Conservation (phyloP, 768 basidiomycete genomes). For the Peribolospora kevripleyi region DNA sequence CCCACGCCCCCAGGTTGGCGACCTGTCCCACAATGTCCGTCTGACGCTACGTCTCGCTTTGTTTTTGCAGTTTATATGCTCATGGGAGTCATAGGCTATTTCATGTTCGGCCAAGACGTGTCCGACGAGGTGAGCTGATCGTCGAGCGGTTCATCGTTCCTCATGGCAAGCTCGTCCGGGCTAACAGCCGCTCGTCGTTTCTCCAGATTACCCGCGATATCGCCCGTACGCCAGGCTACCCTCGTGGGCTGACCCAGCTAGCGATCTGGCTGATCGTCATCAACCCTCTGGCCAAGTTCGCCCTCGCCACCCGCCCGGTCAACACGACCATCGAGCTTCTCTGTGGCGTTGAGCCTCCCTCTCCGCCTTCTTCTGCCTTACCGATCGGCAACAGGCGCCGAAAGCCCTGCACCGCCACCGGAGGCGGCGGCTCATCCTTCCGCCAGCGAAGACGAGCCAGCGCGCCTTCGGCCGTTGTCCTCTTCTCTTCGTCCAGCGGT, state of each 20-base stretch:
- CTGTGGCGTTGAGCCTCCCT: conserved; percentile 35
- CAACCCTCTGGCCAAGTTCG: conserved; percentile 43
- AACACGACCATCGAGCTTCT: conserved; percentile 59
- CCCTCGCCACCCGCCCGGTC: conserved; percentile 45
- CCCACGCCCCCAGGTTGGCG: no score
- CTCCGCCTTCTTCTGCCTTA: not conserved
- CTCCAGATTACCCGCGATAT: conserved; percentile 62
- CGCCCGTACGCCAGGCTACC: conserved; percentile 46
- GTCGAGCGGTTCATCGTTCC: not conserved
- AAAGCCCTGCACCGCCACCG: no score
- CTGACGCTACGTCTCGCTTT: not conserved
- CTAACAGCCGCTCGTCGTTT: not conserved
- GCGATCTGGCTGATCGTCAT: conserved; percentile 65
- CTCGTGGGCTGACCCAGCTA: conserved; percentile 38
- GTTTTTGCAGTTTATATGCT: conserved; percentile 28
- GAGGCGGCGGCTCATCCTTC: no score
- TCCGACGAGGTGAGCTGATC: conserved; percentile 9
- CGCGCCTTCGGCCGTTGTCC: no score
- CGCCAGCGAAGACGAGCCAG: no score
- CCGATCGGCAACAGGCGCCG: no score
- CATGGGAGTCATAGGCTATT: conserved; percentile 58
- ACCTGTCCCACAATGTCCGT: no score
- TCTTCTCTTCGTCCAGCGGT: no score
- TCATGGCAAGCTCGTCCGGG: not conserved
- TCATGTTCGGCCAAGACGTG: conserved; percentile 32